phyloP scores from a whole-genome alignment of 2,329 filamentous ascomycete species.

The Ceratocystiopsis brevicomis region DNA sequence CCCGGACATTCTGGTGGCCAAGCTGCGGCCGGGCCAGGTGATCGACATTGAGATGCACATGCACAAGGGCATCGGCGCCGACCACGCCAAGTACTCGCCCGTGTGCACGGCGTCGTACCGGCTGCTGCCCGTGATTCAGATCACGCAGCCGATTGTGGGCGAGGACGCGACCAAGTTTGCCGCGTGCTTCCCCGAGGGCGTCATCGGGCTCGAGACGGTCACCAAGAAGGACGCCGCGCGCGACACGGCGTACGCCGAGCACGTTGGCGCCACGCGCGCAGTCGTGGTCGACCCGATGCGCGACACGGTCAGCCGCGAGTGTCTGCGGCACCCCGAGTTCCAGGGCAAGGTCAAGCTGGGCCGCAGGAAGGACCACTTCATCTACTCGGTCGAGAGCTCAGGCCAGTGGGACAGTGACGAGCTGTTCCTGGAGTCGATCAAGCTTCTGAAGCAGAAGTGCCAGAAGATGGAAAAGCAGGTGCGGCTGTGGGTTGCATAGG shows the following conservation, averaged over 20 bases:
- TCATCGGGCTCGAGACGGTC: conserved; percentile 62
- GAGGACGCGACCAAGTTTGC: conserved; percentile 77
- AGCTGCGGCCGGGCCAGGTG: conserved; percentile 76
- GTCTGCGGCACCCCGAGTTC: conserved; percentile 79
- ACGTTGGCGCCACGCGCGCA: conserved; percentile 66
- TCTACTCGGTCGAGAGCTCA: conserved; percentile 86
- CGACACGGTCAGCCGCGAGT: conserved; percentile 89
- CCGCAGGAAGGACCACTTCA: conserved; percentile 83
- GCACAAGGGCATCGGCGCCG: conserved; percentile 80
- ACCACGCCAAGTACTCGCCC: conserved; percentile 94
- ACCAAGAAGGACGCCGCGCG: conserved; percentile 44
- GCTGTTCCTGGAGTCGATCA: conserved; percentile 78
- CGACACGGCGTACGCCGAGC: conserved; percentile 50
- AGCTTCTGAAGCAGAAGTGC: conserved; percentile 72
- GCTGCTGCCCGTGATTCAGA: conserved; percentile 72
- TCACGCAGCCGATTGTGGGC: conserved; percentile 67
- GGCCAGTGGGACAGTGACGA: conserved; percentile 91
- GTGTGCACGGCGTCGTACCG: conserved; percentile 90
- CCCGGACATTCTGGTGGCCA: conserved; percentile 85
- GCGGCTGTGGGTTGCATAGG: too few species aligned
- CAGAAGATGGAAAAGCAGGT: conserved; percentile 52
- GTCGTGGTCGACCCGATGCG: conserved; percentile 78
- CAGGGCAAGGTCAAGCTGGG: conserved; percentile 89
- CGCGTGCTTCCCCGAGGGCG: conserved; percentile 72
- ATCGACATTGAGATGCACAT: conserved; percentile 82